Base-by-base conservation (phyloP, 805 yeast genomes). In the Priceomyces medius region DNA sequence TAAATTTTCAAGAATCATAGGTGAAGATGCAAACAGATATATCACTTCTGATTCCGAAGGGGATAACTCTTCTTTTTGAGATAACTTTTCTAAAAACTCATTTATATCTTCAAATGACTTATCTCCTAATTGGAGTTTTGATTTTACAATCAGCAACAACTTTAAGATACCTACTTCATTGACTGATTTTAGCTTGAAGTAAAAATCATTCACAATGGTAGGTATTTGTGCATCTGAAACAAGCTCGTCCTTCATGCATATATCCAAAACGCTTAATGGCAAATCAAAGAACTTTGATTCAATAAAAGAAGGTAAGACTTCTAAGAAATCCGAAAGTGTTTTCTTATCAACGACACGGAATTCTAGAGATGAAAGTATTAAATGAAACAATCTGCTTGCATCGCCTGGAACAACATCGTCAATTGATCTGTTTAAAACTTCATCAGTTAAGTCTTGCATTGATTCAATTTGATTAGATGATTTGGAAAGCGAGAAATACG, bases 161-260 rank as follows among this genome's bases (percentile, higher is more conserved):
- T 32, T 21, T 26, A 39, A 37, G 18, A 38, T 23, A 14, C 33
- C 24, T n/a, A 29, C 16, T n/a, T 51, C 46, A 14, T 46, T 46
- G 6, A 53, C 59, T 46, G 36, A 42, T 13, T 47, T 41, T 3
- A 70, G 38, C 29, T 66, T 70, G n/a, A 53, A 35, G 43, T 52
- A 70, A 20, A 58, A 48, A 28, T 63, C 65, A 42, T 68, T 64
- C 29, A 74, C 55, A 12, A 57, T 35, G n/a, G 61, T 66, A 19
- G 59, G 42, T 20, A 57, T 44, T 0, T 52, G 27, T 1, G 40
- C 43, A 4, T 48, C 45, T 3, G 55, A 48, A 12, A 51, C 46
- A 2, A 58, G 41, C 1, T 40, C 38, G 10, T 63, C 55, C 14
- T 59, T 53, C 13, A 74, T 46, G 38, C 40, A 40, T 7, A 29